Conservation (phyloP, 257 asterid genomes). For the Nicotiana otophora region DNA sequence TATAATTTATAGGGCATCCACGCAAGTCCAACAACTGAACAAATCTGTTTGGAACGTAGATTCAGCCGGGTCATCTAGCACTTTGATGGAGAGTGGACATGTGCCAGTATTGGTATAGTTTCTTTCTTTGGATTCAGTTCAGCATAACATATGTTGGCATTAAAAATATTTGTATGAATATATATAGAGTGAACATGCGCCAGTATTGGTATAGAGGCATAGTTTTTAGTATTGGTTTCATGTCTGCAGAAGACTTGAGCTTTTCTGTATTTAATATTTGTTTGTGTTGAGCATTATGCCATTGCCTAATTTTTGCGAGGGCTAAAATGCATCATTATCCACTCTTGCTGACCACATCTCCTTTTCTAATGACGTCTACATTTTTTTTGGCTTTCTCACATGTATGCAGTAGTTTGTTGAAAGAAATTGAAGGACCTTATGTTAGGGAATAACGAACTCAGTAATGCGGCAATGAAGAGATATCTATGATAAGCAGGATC, state of each 20-base stretch:
- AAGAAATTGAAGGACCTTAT: too few species aligned
- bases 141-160: neutral
- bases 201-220: neutral
- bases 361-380: neutral
- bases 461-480: too few species aligned
- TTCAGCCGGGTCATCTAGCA: conserved; percentile 70
- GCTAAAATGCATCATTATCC: neutral
- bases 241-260: neutral
- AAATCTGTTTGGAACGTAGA: conserved; percentile 80
- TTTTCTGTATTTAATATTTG: neutral
- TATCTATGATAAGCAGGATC: neutral
- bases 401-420: neutral
- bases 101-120: conserved; percentile 53
- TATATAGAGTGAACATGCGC: neutral
- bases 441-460: too few species aligned
- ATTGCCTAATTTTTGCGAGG: neutral
- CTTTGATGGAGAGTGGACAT: conserved; percentile 77
- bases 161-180: neutral
- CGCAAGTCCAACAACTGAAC: conserved; percentile 60
- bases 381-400: neutral
- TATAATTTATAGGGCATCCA: conserved; percentile 58
- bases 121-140: neutral
- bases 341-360: neutral
- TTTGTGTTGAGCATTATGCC: neutral
- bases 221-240: neutral